Evolutionary conservation across 2,329 filamentous ascomycete species (phyloP), one percentile per base, ranked within the genome.

Genomic region (Aspergillus fumigatiaffinis): DNA sequence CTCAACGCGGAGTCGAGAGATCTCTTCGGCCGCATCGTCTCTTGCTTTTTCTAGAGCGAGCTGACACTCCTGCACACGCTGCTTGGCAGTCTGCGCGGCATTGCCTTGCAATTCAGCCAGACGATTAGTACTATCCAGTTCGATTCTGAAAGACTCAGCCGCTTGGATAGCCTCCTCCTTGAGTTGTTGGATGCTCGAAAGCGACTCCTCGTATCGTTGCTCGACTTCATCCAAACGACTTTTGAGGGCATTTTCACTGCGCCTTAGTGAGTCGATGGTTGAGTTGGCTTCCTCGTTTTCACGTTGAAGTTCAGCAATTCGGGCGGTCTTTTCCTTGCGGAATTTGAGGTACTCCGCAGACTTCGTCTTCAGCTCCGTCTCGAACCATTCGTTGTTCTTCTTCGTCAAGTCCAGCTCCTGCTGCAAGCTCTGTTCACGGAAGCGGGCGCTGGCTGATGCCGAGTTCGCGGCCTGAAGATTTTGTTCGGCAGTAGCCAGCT

Each of bases 331-430:
- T 71, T 99, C 94, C 71, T 96, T 97, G 61, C 94, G 87, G 75
- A 90, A 93, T 69, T 92, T 96, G 63, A 93, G 84, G 50, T 91
- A 87, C 71, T 99, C 94, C 8, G 87, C 85, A 60, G 85, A 88
- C 77, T 96, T 96, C 0, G 90, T 92, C 78, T 96, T 93, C 23
- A 97, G 83, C 73, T 99, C 94, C 46, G 83, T 87, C 69, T 97
- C 91, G 55, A 94, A 88, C 90, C 92, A 99, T 66, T 97, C 93
- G 63, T 91, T 90, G 77, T 92, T 96, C 68, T 89, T 89, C 71
- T 91, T 92, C 20, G 93, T 86, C 55, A 95, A 81, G 46, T 96
- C 91, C 38, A 97, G 82, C 73, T 97, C 92, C 73, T 97, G 92
- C 73, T 94, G 87, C 12, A 97, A 79, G 29, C 87, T 89, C 70